These are phyloP conservation scores for Gossypium rotundifolium DNA, from an alignment of 345 rosid genomes.

Conservation along the genomic window DNA sequence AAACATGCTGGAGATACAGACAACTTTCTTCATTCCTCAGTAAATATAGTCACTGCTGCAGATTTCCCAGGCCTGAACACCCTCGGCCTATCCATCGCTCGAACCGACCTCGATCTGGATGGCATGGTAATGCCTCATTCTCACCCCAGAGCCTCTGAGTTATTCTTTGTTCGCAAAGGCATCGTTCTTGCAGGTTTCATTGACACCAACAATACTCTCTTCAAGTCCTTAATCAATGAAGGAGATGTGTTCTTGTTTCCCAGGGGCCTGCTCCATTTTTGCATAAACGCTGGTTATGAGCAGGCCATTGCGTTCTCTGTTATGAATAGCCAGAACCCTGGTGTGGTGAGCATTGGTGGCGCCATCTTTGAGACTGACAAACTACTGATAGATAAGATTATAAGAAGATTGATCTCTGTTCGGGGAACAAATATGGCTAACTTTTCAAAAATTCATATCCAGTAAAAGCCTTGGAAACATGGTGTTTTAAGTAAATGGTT, in stretches of 20 bases:
- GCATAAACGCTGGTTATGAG: constrained; percentile 51
- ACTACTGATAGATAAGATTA: constrained; percentile 19
- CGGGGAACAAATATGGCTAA: constrained; percentile 3
- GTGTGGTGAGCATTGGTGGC: constrained; percentile 41
- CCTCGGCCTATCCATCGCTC: constrained; percentile 63
- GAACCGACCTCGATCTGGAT: constrained; percentile 58
- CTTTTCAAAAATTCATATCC: neutral
- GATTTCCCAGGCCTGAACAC: constrained; percentile 87
- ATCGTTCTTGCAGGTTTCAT: constrained; percentile 59
- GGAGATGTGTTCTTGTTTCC: constrained; percentile 78
- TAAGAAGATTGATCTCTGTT: constrained; percentile 23
- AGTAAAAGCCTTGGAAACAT: constrained; percentile 6
- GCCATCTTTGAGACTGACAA: constrained; percentile 31
- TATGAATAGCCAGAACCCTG: constrained; percentile 78
- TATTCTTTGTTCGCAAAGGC: constrained; percentile 51
- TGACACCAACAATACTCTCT: constrained; percentile 45
- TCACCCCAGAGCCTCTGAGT: constrained; percentile 79
- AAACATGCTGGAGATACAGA: constrained; percentile 49
- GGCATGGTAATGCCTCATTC: constrained; percentile 56
- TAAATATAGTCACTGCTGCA: constrained; percentile 42
- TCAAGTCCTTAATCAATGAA: constrained; percentile 36
- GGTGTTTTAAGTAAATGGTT: neutral
- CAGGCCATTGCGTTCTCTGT: constrained; percentile 47
- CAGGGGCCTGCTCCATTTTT: constrained; percentile 59
- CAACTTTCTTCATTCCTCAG: constrained; percentile 38